Percentiles rank a stretch among this genome's conserved stretches.
Evolutionary conservation across 129 eudicot genomes (phyloP).

Genomic region (carrot (Daucus carota)): DH1_v3.0 NC_030385.2:769001-769500

Average conservation of each 20-base stretch:
- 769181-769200: background rate
- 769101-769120: background rate
- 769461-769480: background rate
- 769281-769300: conserved; percentile 74
- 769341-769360: background rate
- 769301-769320: conserved; percentile 62
- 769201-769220: conserved; percentile 66
- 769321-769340: conserved; percentile 67
- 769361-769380: background rate
- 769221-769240: conserved; percentile 93
- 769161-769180: background rate
- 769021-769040: background rate
- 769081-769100: background rate
- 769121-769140: background rate
- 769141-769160: background rate
- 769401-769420: background rate
- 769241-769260: conserved; percentile 74
- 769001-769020: background rate
- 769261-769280: conserved; percentile 97
- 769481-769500: background rate
- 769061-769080: background rate
- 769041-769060: background rate
- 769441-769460: background rate
- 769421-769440: background rate
- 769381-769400: background rate